A percentile compares a stretch with the other conserved stretches of the same genome.
Conservation (phyloP, 768 basidiomycete species). For the Artomyces pyxidatus region DNA sequence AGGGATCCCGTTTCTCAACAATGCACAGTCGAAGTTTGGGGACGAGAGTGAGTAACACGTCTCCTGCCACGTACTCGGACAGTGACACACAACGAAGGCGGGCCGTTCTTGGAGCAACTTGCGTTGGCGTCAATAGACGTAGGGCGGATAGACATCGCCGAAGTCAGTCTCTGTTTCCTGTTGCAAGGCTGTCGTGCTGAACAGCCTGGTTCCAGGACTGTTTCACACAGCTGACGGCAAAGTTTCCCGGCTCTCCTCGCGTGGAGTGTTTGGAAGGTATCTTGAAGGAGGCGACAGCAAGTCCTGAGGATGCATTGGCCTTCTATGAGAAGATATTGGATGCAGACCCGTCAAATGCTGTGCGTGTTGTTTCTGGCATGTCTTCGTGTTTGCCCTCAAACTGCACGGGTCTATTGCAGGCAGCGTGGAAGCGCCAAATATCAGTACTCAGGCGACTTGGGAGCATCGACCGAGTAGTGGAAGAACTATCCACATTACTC, state of each 20-base stretch:
- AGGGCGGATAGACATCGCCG: conserved; percentile 62
- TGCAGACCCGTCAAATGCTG: conserved; percentile 61
- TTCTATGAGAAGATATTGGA: conserved; percentile 58
- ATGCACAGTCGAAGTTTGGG: conserved; percentile 21
- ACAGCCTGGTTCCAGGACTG: conserved; percentile 38
- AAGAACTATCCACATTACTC: conserved; percentile 63
- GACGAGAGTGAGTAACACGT: conserved; percentile 28
- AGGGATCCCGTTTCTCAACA: conserved; percentile 24
- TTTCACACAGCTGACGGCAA: conserved; percentile 47
- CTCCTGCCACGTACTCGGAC: too few species aligned
- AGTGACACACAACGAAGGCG: too few species aligned
- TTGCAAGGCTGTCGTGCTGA: background rate
- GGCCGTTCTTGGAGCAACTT: conserved; percentile 77
- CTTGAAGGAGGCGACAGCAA: conserved; percentile 61
- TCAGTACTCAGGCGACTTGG: conserved; percentile 60
- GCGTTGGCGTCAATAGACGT: conserved; percentile 71
- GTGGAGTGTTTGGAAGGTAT: conserved; percentile 74
- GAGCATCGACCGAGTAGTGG: conserved; percentile 55
- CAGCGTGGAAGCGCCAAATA: conserved; percentile 75
- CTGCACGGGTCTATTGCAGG: conserved; percentile 27
- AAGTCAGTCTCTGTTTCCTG: conserved; percentile 39
- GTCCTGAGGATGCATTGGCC: conserved; percentile 45
- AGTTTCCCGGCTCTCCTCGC: conserved; percentile 75
- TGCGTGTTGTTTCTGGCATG: conserved; percentile 30
- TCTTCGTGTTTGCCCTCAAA: background rate